Evolutionary conservation across 176 grass and related monocot species (phyloP).

Genomic region (Poa annua): DNA sequence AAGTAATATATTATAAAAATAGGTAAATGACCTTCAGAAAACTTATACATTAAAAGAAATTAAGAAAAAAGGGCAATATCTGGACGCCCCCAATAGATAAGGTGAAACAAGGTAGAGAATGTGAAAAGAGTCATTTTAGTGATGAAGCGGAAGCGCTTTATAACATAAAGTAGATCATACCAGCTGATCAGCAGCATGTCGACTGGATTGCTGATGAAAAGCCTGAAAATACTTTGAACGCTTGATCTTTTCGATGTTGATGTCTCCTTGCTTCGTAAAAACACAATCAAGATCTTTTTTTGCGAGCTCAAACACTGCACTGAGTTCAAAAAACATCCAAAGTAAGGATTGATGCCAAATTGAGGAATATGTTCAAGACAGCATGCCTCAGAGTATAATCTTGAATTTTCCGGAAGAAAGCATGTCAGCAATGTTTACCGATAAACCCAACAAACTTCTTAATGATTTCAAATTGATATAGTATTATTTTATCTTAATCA

Average conservation of each 20-base stretch:
- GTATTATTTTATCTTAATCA: constrained; percentile 11
- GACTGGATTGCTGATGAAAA: constrained; percentile 60
- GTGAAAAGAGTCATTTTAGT: not conserved
- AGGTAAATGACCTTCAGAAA: constrained; percentile 10
- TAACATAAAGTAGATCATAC: constrained; percentile 46
- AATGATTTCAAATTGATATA: not conserved
- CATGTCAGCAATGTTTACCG: not conserved
- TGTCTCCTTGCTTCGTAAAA: constrained; percentile 64
- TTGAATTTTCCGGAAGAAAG: not conserved
- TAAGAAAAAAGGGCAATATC: constrained; percentile 22
- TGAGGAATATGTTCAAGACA: not conserved
- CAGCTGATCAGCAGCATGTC: constrained; percentile 52
- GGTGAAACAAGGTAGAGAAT: not conserved
- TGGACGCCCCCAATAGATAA: constrained; percentile 4
- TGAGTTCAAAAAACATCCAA: constrained; percentile 51
- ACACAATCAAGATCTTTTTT: constrained; percentile 59
- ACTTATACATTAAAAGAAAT: not conserved
- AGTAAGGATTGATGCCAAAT: constrained; percentile 28
- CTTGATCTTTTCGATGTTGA: constrained; percentile 75
- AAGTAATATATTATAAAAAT: constrained; percentile 15
- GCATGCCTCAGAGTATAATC: constrained; percentile 28
- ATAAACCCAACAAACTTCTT: not conserved
- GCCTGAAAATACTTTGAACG: constrained; percentile 67
- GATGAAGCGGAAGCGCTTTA: constrained; percentile 24
- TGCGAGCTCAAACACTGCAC: constrained; percentile 76